phyloP scores from a whole-genome alignment of 768 basidiomycete species.

The Lactarius vividus region DNA sequence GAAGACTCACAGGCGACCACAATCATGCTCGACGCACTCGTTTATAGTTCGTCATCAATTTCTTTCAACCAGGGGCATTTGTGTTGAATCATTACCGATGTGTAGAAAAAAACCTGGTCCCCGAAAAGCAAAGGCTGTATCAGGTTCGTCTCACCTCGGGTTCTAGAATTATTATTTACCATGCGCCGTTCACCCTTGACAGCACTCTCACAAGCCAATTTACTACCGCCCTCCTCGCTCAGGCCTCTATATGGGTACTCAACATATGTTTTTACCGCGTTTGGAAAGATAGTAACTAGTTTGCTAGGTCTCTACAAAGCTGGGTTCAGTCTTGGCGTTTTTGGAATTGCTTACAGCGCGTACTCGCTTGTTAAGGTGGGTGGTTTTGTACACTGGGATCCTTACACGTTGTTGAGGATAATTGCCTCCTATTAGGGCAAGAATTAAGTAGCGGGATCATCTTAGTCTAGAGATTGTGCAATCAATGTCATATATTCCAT shows the following conservation, averaged over 20 bases:
- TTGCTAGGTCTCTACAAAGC: slow-evolving; percentile 52
- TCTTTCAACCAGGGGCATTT: not conserved
- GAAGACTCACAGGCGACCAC: not conserved
- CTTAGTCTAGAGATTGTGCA: slow-evolving; percentile 7
- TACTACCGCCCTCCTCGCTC: slow-evolving; percentile 62
- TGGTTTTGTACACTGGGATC: not conserved
- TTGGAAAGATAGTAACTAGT: slow-evolving; percentile 6
- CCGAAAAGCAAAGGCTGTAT: slow-evolving; percentile 61
- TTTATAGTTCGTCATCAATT: slow-evolving; percentile 52
- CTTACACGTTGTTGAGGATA: not conserved
- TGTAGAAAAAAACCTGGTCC: slow-evolving; percentile 60
- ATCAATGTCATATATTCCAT: slow-evolving; percentile 8
- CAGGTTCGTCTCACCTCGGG: slow-evolving; percentile 48
- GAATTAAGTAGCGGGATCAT: slow-evolving; percentile 3
- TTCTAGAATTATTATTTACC: not conserved
- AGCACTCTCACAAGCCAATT: slow-evolving; percentile 48
- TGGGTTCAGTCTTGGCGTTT: slow-evolving; percentile 53
- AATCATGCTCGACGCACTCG: slow-evolving; percentile 57
- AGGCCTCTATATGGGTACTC: slow-evolving; percentile 61
- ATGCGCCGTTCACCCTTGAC: not conserved
- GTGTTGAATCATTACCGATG: slow-evolving; percentile 6
- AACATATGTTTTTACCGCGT: not conserved
- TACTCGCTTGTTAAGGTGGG: slow-evolving; percentile 45
- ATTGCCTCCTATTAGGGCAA: slow-evolving; percentile 9
- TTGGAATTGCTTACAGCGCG: slow-evolving; percentile 50